Percentiles rank a stretch among this genome's conserved stretches.
phyloP scores from a whole-genome alignment of 129 eudicot genomes.

The Arctium lappa region DNA sequence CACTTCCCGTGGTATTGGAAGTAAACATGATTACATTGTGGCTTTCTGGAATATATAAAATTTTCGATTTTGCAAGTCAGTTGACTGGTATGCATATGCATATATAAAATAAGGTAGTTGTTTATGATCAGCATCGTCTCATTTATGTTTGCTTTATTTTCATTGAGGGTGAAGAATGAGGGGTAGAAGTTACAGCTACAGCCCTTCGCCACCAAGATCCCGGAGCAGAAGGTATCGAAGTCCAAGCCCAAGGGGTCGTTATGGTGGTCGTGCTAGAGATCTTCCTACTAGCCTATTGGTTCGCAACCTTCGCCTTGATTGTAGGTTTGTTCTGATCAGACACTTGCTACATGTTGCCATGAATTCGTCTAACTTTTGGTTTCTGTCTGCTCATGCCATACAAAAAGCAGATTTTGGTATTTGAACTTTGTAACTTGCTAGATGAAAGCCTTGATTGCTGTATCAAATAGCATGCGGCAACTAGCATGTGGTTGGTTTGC shows the following conservation, averaged over 20 bases:
- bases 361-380: background rate
- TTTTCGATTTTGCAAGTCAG: background rate
- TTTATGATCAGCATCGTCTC: background rate
- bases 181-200: slow-evolving; percentile 74
- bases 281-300: slow-evolving; percentile 69
- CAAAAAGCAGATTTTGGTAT: background rate
- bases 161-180: slow-evolving; percentile 43
- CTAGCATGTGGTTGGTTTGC: background rate
- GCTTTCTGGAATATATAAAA: background rate
- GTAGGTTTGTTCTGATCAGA: slow-evolving; percentile 42
- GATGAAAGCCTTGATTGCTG: background rate
- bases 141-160: background rate
- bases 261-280: slow-evolving; percentile 53
- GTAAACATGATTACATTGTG: background rate
- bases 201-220: slow-evolving; percentile 69
- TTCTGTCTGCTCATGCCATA: background rate
- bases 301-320: slow-evolving; percentile 67
- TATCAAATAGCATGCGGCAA: slow-evolving; percentile 3
- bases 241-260: slow-evolving; percentile 59
- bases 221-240: slow-evolving; percentile 54
- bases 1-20: background rate
- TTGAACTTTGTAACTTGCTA: background rate
- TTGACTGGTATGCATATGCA: background rate
- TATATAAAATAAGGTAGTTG: background rate
- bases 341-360: background rate